Percentiles rank a stretch among this genome's conserved stretches.
These are phyloP conservation scores for Starmera dryadoides DNA, from an alignment of 805 yeast species.

Conservation along the genomic window DNA sequence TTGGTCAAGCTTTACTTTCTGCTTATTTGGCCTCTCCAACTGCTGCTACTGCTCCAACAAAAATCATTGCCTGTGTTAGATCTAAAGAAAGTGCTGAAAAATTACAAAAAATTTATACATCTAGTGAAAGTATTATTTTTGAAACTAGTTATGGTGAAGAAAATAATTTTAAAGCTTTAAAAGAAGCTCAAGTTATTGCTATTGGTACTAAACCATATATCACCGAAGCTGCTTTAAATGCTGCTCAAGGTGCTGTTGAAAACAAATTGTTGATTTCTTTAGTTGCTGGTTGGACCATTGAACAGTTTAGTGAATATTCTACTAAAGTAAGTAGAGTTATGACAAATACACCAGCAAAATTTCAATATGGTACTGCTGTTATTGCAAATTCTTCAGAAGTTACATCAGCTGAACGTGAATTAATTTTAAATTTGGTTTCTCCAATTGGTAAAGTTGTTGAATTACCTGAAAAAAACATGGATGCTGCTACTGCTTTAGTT, in stretches of 20 bases:
- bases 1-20: constrained; percentile 88
- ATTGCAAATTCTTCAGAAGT: constrained; percentile 64
- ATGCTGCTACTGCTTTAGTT: constrained; percentile 89
- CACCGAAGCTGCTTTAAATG: constrained; percentile 52
- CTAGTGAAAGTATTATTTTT: constrained; percentile 36
- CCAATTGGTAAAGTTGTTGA: constrained; percentile 62
- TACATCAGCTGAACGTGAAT: constrained; percentile 31
- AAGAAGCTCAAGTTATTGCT: constrained; percentile 59
- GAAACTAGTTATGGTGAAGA: constrained; percentile 41
- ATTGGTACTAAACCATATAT: constrained; percentile 87
- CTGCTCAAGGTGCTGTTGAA: constrained; percentile 37
- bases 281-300: constrained; percentile 89
- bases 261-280: constrained; percentile 68
- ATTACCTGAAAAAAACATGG: constrained; percentile 88
- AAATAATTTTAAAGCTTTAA: constrained; percentile 51
- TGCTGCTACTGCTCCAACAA: constrained; percentile 47
- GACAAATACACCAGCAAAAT: constrained; percentile 96
- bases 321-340: constrained; percentile 76
- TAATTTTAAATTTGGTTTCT: constrained; percentile 42
- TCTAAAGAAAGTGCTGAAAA: constrained; percentile 42
- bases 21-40: constrained; percentile 55
- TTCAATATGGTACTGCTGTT: constrained; percentile 90
- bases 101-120: constrained; percentile 37
- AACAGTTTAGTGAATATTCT: constrained; percentile 48
- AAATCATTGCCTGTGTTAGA: constrained; percentile 73